Evolutionary conservation across 75 land plant genomes (phyloP).

Genomic region (Azolla pinnata): DNA sequence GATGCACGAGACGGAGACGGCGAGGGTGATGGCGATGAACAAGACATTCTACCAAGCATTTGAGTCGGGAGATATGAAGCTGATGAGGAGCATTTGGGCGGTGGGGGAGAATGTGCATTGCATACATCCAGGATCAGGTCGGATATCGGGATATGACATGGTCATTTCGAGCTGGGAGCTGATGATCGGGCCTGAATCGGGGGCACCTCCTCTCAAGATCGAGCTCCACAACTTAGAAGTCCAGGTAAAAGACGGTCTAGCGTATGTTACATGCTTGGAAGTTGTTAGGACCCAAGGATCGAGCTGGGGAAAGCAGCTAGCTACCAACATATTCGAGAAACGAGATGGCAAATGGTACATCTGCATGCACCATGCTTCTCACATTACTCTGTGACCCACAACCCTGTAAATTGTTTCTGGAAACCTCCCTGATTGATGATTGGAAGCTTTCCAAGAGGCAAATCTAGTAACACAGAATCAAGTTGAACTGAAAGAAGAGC

Average conservation of each 20-base stretch:
- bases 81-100: constrained; percentile 62
- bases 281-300: constrained; percentile 60
- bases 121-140: constrained; percentile 71
- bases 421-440: neutral
- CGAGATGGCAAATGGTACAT: constrained; percentile 65
- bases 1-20: constrained; percentile 54
- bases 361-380: constrained; percentile 81
- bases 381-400: constrained; percentile 17
- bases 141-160: constrained; percentile 65
- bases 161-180: constrained; percentile 75
- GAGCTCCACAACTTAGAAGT: constrained; percentile 57
- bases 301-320: constrained; percentile 79
- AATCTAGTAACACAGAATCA: too few relatives aligned
- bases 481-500: too few relatives aligned
- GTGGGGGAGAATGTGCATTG: constrained; percentile 52
- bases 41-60: constrained; percentile 62
- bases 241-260: constrained; percentile 56
- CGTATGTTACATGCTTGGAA: constrained; percentile 71
- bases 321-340: constrained; percentile 85
- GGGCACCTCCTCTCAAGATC: constrained; percentile 60
- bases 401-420: neutral
- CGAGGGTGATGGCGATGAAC: constrained; percentile 50
- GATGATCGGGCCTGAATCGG: constrained; percentile 45
- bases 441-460: neutral
- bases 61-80: constrained; percentile 49